Conservation (phyloP, 352 stramenopile genomes). For the Globisporangium alternatum region DNA sequence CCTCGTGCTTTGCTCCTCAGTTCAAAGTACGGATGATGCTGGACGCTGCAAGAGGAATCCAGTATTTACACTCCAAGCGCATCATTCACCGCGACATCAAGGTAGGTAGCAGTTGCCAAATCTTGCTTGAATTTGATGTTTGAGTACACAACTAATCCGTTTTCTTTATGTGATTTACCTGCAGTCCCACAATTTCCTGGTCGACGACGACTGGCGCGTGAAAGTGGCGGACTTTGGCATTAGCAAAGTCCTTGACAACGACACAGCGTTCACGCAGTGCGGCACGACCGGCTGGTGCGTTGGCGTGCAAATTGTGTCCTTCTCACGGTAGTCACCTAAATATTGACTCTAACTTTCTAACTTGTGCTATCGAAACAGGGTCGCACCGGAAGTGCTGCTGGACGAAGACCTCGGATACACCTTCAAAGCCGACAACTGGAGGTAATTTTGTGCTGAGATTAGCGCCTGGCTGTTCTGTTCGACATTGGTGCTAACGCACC, state of each 20-base stretch:
- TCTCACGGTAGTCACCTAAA: background rate
- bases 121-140: background rate
- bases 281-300: conserved; percentile 83
- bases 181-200: conserved; percentile 88
- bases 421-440: conserved; percentile 90
- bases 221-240: conserved; percentile 90
- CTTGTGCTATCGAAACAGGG: conserved; percentile 33
- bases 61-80: conserved; percentile 84
- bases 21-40: conserved; percentile 91
- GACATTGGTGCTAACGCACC: background rate
- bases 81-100: conserved; percentile 91
- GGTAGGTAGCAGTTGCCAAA: conserved; percentile 25
- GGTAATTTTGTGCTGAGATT: conserved; percentile 28
- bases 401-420: conserved; percentile 88
- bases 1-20: conserved; percentile 21
- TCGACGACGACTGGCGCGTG: conserved; percentile 88
- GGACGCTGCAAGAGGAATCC: conserved; percentile 83
- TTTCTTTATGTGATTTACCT: background rate
- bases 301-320: background rate
- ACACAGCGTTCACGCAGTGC: conserved; percentile 84
- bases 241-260: conserved; percentile 85
- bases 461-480: too few species aligned
- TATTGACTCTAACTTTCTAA: conserved; percentile 2
- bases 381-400: conserved; percentile 84
- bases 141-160: too few species aligned